A percentile compares a stretch with the other conserved stretches of the same genome.
phyloP scores from a whole-genome alignment of 2,329 filamentous ascomycete species.

The Aspergillus caelatus region DNA sequence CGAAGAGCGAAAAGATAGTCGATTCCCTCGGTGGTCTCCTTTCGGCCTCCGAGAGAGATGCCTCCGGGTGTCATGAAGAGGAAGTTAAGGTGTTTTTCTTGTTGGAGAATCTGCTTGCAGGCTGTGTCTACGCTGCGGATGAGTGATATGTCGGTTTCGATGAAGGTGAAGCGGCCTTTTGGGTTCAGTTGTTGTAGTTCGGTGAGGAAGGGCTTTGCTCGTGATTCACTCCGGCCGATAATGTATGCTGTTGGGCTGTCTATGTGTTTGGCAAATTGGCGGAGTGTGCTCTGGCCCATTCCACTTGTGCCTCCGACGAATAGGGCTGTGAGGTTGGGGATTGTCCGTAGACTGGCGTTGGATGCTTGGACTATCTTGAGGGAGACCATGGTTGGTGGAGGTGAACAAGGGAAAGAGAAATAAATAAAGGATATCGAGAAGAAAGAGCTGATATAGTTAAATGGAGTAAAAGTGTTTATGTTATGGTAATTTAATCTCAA shows the following conservation, averaged over 20 bases:
- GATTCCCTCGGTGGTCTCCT: constrained; percentile 32
- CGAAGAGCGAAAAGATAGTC: constrained; percentile 27
- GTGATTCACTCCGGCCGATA: constrained; percentile 47
- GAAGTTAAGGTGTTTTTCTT: constrained; percentile 29
- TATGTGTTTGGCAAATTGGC: constrained; percentile 48
- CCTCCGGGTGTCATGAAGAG: constrained; percentile 31
- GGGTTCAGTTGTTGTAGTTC: constrained; percentile 50
- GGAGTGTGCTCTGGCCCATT: constrained; percentile 56
- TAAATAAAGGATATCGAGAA: too few species aligned
- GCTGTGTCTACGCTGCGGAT: constrained; percentile 55
- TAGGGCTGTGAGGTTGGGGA: constrained; percentile 46
- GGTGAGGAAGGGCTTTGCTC: constrained; percentile 41
- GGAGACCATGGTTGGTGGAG: constrained; percentile 24
- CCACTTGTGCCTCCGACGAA: constrained; percentile 59
- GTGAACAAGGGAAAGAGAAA: too few species aligned
- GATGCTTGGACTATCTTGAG: constrained; percentile 40
- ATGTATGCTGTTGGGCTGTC: constrained; percentile 54
- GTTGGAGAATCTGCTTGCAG: constrained; percentile 47
- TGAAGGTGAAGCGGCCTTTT: constrained; percentile 50
- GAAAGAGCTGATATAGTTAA: too few species aligned
- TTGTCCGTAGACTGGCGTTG: constrained; percentile 37
- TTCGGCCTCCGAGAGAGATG: constrained; percentile 12
- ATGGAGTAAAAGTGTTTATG: too few species aligned
- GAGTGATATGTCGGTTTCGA: constrained; percentile 54
- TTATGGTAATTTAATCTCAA: too few species aligned